These are phyloP conservation scores for Ophiostoma piceae DNA, from an alignment of 2,329 filamentous ascomycete species.

Conservation along the genomic window DNA sequence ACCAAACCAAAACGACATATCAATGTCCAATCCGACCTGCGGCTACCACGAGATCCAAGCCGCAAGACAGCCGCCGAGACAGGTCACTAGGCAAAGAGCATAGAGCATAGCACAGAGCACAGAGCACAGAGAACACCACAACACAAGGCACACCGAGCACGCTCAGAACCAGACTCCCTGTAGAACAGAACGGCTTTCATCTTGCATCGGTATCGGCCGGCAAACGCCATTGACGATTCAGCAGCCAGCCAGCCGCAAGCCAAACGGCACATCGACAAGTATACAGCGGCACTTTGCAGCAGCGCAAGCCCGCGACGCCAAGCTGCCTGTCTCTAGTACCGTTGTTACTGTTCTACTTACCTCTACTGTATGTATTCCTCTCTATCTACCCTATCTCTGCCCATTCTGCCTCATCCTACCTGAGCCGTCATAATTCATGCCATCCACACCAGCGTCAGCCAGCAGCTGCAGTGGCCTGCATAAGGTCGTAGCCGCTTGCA, in stretches of 20 bases:
- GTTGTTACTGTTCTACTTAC: too few species aligned
- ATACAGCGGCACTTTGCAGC: constrained; percentile 2
- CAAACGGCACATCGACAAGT: background rate
- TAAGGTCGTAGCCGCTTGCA: constrained; percentile 11
- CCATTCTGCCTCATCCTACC: background rate
- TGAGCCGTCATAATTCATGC: background rate
- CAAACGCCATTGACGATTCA: background rate
- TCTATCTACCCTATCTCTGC: background rate
- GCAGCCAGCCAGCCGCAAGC: too few species aligned
- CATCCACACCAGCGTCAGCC: background rate
- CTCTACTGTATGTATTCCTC: background rate
- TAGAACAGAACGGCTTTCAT: background rate
- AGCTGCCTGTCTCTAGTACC: background rate
- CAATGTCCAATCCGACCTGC: background rate
- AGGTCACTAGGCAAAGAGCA: background rate
- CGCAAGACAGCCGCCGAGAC: constrained; percentile 12
- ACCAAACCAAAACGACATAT: background rate
- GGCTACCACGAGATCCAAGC: constrained; percentile 6
- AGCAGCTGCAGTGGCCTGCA: constrained; percentile 8
- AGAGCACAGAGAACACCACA: too few species aligned
- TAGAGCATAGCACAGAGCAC: background rate
- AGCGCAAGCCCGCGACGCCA: background rate
- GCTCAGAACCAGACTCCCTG: background rate
- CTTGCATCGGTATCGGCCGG: constrained; percentile 8
- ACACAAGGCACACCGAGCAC: background rate